Base-by-base conservation (phyloP, 371 early-diverging fungal species). In the Mucor irregularis region DNA sequence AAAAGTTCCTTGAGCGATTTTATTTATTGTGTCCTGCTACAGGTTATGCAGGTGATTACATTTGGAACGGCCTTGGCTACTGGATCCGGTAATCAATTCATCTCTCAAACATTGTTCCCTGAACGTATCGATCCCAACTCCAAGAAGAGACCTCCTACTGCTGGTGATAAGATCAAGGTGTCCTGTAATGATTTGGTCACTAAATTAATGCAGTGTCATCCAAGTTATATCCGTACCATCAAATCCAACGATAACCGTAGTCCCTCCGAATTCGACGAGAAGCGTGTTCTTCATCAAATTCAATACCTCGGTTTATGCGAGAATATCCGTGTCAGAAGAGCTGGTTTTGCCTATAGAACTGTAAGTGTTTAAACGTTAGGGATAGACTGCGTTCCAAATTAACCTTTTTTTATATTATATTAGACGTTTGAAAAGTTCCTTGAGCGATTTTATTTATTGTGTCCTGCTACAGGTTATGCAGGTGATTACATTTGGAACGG, bases 221-320 rank as follows among this genome's bases (percentile, higher is more conserved):
- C 99, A n/a, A 92, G 95, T 34, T 99, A 99, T 73, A 95, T 99
- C 33, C 90, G 98, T 71, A 97, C 98, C 53, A 99, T 99, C 75
- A 99, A 98, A 69, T 99, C 99, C 31, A 98, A 99, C 68, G 89
- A 91, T 60, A 90, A 86, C 62, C 93, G 95, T 71, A 85, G 89
- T 40, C 87, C 97, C 0, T 81, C 85, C 8, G 95, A 94, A 59
- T 99, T 90, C 70, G 96, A 98, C 68, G 66, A 83, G 47, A 86
- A 91, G 66, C 85, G 95, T 71, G 96, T 95, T 7, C 89, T 94
- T 39, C 98, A 97, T 76, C 98, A 97, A 72, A 89, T 97, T 45
- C 93, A 96, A 50, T 98, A 98, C 65, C 81, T 98, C 34, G 97
- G 97, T 67, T 68, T 98, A 56, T 86, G 88, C 74, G 98, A 99